Base-by-base conservation (phyloP, 805 yeast genomes). In the Candida ipomoeae region DNA sequence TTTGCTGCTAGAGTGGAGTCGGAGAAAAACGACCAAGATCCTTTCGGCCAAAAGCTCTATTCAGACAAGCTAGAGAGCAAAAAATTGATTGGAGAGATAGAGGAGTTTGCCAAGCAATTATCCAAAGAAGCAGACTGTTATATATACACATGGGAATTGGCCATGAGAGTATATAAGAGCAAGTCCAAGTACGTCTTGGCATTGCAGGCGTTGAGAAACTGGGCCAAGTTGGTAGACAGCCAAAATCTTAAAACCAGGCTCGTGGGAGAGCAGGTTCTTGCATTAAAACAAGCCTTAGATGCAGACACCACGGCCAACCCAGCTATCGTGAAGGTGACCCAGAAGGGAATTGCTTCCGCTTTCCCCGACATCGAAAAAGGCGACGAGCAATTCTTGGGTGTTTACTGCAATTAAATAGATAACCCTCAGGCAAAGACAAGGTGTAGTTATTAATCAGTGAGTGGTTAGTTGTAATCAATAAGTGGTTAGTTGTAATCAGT, bases 11-110 rank as follows among this genome's bases (percentile, higher is more conserved):
- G 69, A 48, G 77, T 73, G 29, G 75, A 71, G 57, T 66, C 74
- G 40, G 75, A 63, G 53, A 69, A 70, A 48, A 74, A 76, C 15
- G 88, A 83, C 52, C 65, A 68, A 5, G 91, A 86, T 69, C 77
- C 82, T 2, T 75, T 83, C 54, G 92, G 89, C 33, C 74, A 74
- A 26, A 67, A 70, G 36, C 62, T 75, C 36, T 55, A 72, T 38
- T 39, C 58, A 11, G 67, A 65, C 29, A 58, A 70, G 50, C 47
- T 44, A 8, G 59, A 59, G 40, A 58, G 57, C 40, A 37, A 59
- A 2, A 59, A 68, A 33, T 73, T 83, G 45, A 57, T 83, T 44
- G 75, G 71, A 6, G 66, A 68, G 13, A 73, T 84, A n/a, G 70
- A 63, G 47, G 65, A 59, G 17, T 62, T 71, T 21, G 69, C 71